phyloP scores from a whole-genome alignment of 129 eudicot genomes.

The Saussurea involucrata region DNA sequence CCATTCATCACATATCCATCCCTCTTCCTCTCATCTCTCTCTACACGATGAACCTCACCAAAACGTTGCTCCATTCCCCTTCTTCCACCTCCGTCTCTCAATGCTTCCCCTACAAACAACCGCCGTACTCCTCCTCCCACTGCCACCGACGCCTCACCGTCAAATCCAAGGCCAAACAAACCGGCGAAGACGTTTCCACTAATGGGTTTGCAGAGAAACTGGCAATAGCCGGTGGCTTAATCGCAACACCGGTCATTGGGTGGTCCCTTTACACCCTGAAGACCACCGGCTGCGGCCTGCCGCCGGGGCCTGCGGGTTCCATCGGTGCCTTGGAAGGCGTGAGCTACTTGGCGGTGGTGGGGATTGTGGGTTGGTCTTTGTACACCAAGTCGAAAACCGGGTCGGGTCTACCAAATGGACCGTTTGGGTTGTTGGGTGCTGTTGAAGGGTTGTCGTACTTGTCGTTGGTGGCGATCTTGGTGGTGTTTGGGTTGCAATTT shows the following conservation, averaged over 20 bases:
- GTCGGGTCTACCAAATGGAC: conserved; percentile 93
- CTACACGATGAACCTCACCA: conserved; percentile 11
- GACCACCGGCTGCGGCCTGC: conserved; percentile 95
- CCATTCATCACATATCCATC: conserved; percentile 16
- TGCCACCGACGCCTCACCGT: conserved; percentile 12
- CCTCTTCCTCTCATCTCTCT: conserved; percentile 6
- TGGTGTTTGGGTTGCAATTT: conserved; percentile 86
- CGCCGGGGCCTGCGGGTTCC: conserved; percentile 94
- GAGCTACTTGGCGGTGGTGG: conserved; percentile 76
- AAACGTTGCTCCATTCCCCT: conserved; percentile 38
- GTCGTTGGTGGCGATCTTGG: conserved; percentile 69
- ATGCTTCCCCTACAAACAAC: background rate
- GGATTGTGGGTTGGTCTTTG: conserved; percentile 85
- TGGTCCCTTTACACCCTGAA: conserved; percentile 97
- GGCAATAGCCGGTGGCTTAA: conserved; percentile 61
- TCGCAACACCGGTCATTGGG: conserved; percentile 72
- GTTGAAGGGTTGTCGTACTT: conserved; percentile 91
- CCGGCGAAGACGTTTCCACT: conserved; percentile 14
- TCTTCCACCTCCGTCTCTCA: conserved; percentile 4
- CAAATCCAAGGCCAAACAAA: conserved; percentile 54
- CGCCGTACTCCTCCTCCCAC: background rate
- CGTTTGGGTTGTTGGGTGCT: conserved; percentile 91
- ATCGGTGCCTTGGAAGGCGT: conserved; percentile 93
- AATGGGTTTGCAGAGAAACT: conserved; percentile 28
- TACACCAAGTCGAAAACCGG: conserved; percentile 92